Percentiles rank a stretch among this genome's conserved stretches.
Evolutionary conservation across 2,329 filamentous ascomycete genomes (phyloP).

Genomic region (Colletotrichum gloeosporioides): DNA sequence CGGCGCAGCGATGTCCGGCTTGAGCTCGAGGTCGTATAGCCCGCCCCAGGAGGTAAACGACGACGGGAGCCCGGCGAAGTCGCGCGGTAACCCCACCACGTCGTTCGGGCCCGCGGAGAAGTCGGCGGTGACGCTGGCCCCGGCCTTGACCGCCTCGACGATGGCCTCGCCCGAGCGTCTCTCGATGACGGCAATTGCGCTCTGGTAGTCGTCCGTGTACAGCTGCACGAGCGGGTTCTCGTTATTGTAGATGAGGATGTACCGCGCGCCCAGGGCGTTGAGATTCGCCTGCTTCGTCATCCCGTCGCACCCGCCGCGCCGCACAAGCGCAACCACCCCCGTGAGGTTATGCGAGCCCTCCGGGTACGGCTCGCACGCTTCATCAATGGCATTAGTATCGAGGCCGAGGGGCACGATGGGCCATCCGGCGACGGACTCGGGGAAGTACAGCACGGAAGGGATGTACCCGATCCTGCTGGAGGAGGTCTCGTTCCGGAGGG

Average conservation of each 20-base stretch:
- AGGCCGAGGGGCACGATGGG: slow-evolving; percentile 29
- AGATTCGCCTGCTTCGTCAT: slow-evolving; percentile 32
- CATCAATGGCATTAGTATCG: slow-evolving; percentile 27
- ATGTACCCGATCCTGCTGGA: slow-evolving; percentile 31
- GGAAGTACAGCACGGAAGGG: slow-evolving; percentile 36
- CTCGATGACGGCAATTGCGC: slow-evolving; percentile 26
- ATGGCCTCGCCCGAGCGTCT: slow-evolving; percentile 28
- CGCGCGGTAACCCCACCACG: slow-evolving; percentile 25
- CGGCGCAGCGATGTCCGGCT: slow-evolving; percentile 48
- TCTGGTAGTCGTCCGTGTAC: slow-evolving; percentile 5
- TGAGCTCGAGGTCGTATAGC: slow-evolving; percentile 45
- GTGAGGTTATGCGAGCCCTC: slow-evolving; percentile 24
- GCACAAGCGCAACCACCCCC: slow-evolving; percentile 30
- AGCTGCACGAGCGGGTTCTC: slow-evolving; percentile 22
- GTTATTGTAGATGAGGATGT: slow-evolving; percentile 36
- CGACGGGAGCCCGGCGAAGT: slow-evolving; percentile 39
- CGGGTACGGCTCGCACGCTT: slow-evolving; percentile 31
- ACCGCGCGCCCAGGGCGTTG: slow-evolving; percentile 27
- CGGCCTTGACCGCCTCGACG: slow-evolving; percentile 28
- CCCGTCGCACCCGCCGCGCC: slow-evolving; percentile 37
- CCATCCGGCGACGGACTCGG: slow-evolving; percentile 37
- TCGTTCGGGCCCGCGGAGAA: slow-evolving; percentile 31
- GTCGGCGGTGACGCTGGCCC: slow-evolving; percentile 32
- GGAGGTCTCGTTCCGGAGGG: slow-evolving; percentile 21
- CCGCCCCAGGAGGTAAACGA: slow-evolving; percentile 49